Base-by-base conservation (phyloP, 2,329 filamentous ascomycete genomes). In the Aspergillus sp. region DNA sequence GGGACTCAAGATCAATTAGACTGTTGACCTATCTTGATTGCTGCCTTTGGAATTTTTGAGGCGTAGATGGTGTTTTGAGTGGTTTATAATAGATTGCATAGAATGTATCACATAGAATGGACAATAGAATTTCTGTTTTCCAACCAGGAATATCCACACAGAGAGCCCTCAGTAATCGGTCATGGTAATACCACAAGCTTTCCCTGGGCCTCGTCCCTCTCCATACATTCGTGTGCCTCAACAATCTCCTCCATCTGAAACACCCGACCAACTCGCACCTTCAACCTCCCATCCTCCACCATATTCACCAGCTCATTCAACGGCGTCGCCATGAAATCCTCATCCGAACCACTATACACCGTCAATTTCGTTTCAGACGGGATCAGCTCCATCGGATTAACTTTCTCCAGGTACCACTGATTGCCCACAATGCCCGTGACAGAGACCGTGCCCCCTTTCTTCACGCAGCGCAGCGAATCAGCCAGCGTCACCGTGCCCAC, bases 341-440 rank as follows among this genome's bases (percentile, higher is more conserved):
- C 66, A 31, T 70, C 63, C 5, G 72, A 73, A 6, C 78, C 79
- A 29, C 60, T 55, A 64, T 81, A 82, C 0, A 65, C 66, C 3
- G 80, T 81, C 59, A 82, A 62, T 58, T 70, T 75, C 7, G 78
- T 74, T 11, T 69, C 70, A 1, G 67, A 70, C 0, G 79, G 78
- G 42, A 82, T 79, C 4, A 68, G 58, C 16, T 71, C 77, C 77
- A 81, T 80, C 1, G 78, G 78, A 55, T 69, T 72, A 56, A 80
- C 76, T 7, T 75, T 64, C 4, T 77, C 66, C 29, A 77, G 63
- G 5, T 57, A 61, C 78, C 79, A 81, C 47, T 72, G 70, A 56
- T 79, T 76, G 4, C 78, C 78, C 12, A 81, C 77, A 29, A 80
- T 80, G 1, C 80, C 81, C 0, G 77, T 74, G 74, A 82, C 73